Conservation (phyloP, 805 yeast genomes). For the Teunomyces lycoperdinae region DNA sequence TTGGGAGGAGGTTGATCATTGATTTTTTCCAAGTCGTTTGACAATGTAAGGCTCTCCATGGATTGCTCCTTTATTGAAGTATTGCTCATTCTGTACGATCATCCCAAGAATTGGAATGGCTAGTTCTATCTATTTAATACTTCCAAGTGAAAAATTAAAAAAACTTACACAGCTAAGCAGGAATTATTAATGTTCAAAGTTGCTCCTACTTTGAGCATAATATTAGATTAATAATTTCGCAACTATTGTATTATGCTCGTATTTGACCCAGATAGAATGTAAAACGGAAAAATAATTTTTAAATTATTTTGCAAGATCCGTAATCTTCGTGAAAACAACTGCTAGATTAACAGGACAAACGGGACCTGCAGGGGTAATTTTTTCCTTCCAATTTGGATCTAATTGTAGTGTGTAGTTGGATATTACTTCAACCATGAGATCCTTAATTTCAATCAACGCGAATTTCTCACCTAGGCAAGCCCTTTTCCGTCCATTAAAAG, state of each 20-base stretch:
- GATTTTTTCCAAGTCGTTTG: not conserved
- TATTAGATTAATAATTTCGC: not conserved
- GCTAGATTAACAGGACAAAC: slow-evolving; percentile 44
- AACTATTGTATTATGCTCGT: slow-evolving; percentile 1
- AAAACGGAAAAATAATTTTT: not conserved
- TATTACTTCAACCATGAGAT: slow-evolving; percentile 36
- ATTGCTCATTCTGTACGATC: not conserved
- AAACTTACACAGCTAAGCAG: not conserved
- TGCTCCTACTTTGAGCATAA: not conserved
- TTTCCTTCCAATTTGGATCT: slow-evolving; percentile 46
- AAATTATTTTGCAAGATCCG: not conserved
- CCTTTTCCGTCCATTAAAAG: slow-evolving; percentile 59
- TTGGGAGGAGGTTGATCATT: not conserved
- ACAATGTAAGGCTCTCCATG: not conserved
- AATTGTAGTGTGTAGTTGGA: slow-evolving; percentile 32
- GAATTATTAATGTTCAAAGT: not conserved
- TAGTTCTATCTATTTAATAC: not conserved
- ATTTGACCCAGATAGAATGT: not conserved
- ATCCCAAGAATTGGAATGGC: not conserved
- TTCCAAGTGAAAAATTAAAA: not conserved
- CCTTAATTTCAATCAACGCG: slow-evolving; percentile 47
- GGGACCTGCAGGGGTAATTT: slow-evolving; percentile 58
- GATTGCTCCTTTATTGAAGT: not conserved
- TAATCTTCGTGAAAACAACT: slow-evolving; percentile 14
- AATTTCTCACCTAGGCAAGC: slow-evolving; percentile 62